Base-by-base conservation (phyloP, 176 grass and related monocot species). In the Rhynchospora pubera region DNA sequence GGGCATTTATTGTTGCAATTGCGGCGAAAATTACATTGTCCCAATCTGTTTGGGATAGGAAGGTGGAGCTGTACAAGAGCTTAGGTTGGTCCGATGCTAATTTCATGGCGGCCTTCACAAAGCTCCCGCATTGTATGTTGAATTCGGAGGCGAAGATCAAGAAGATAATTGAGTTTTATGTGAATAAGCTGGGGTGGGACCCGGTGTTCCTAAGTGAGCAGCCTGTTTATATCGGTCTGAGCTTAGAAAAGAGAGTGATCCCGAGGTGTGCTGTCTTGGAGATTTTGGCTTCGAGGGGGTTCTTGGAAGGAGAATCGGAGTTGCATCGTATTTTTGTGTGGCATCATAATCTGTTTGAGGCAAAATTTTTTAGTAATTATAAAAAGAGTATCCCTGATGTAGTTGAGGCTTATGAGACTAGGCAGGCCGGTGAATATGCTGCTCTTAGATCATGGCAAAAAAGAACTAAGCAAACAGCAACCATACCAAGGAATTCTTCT, bases 31-130 rank as follows among this genome's bases (percentile, higher is more conserved):
- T 84, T 34, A 65, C 15, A 1, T 30, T 86, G 34, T 3, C 79
- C 18, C 64, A 77, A 5, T 32, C 7, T 0, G 85, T 48, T 19
- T 91, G 88, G 87, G 71, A 90, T 0, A 43, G 13, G 28, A 92
- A 84, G 82, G 6, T 91, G 56, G 15, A 78, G 12, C 80, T 89
- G 23, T 97, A 81, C 50, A 28, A 78, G 74, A 91, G 82, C 60
- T 81, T 90, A 16, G 91, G 91, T 6, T 91, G 94, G 94, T 88
- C 91, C 0, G 60, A 90, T 62, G 65, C 85, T 73, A 83, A 90
- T 22, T 64, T 90, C 51, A 61, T 51, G 4, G 11, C 39, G 1
- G 91, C 93, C 8, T 97, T 97, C 46, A 14, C 7, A 28, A 28
- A 28, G 85, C 87, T 82, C 42, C 93, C 93, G 0, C 71, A 86